These are phyloP conservation scores for Dendrocalamus sinicus DNA, from an alignment of 176 grass and related monocot genomes.

Conservation along the genomic window DNA sequence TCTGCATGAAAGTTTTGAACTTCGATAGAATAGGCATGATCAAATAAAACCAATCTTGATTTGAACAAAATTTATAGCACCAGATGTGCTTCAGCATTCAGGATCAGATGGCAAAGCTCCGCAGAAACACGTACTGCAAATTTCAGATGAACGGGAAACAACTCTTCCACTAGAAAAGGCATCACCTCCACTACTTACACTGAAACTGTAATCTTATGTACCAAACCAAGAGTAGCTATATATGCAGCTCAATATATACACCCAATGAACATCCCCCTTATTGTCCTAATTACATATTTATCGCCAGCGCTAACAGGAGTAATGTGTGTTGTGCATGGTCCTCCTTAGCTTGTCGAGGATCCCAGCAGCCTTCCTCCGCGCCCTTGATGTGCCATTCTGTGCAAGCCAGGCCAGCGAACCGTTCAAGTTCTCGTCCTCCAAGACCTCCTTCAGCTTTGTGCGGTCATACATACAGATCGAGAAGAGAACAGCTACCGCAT, in stretches of 20 bases:
- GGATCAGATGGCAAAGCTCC: background rate
- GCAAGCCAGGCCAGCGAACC: slow-evolving; percentile 58
- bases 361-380: slow-evolving; percentile 59
- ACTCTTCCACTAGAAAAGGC: background rate
- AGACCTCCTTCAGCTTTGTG: slow-evolving; percentile 55
- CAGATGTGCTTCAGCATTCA: background rate
- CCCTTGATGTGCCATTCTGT: slow-evolving; percentile 63
- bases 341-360: slow-evolving; percentile 75
- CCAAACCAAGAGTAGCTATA: slow-evolving; percentile 49
- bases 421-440: slow-evolving; percentile 57
- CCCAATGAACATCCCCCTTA: slow-evolving; percentile 18
- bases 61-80: slow-evolving; percentile 3
- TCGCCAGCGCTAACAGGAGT: slow-evolving; percentile 61
- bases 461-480: slow-evolving; percentile 68
- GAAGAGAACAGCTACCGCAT: slow-evolving; percentile 64
- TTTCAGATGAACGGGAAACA: background rate
- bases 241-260: slow-evolving; percentile 57
- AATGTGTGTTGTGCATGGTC: slow-evolving; percentile 43
- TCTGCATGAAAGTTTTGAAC: background rate
- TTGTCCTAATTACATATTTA: slow-evolving; percentile 38
- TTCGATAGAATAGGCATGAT: background rate
- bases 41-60: background rate
- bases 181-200: slow-evolving; percentile 10
- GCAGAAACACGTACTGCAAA: slow-evolving; percentile 5
- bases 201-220: slow-evolving; percentile 40